Base-by-base conservation (phyloP, 2,329 filamentous ascomycete genomes). In the Dactylellina sp. region DNA sequence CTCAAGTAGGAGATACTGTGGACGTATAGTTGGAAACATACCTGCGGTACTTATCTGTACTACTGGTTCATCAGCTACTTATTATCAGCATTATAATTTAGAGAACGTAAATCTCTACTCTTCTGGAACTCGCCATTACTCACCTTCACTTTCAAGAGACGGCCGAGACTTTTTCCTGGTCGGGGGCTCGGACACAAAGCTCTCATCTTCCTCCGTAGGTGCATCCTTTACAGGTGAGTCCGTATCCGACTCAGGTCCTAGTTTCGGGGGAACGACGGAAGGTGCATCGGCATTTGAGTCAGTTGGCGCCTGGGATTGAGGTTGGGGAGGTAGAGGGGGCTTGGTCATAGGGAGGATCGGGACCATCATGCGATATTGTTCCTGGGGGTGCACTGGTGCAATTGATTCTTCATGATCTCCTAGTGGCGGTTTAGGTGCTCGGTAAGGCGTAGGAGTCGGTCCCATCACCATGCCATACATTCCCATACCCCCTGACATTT, bases 401-500 rank as follows among this genome's bases (percentile, higher is more conserved):
- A 37, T 35, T 1, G 70, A 39, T 46, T 60, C 28, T 20, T 74
- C 70, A 1, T 61, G 7, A 49, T 66, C 70, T 6, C 16, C 49
- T 18, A 39, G 28, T 20, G 60, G 55, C 2, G 70, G 42, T 56
- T 65, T 72, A 1, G 60, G 53, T 16, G 63, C 39, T 28, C 35
- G 35, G 7, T 52, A 82, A 7, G 83, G 80, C 7, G 83, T 42
- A 12, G 83, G 79, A n/a, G 82, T 81, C 5, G 56, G 78, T 71
- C 85, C 83, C 82, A 90, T 86, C 22, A 63, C 53, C 57, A 75
- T 66, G 9, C 66, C 92, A 80, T 92, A 89, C 90, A 98, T 96
- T 50, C 92, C 92, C 92, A 97, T 97, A 20, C 94, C 94, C 63
- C 94, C 94, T 77, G 94, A 96, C 90, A 99, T 95, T 83, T 97